Evolutionary conservation across 106 monocot genomes (phyloP).

Genomic region (Dendrobium nobile): DNA sequence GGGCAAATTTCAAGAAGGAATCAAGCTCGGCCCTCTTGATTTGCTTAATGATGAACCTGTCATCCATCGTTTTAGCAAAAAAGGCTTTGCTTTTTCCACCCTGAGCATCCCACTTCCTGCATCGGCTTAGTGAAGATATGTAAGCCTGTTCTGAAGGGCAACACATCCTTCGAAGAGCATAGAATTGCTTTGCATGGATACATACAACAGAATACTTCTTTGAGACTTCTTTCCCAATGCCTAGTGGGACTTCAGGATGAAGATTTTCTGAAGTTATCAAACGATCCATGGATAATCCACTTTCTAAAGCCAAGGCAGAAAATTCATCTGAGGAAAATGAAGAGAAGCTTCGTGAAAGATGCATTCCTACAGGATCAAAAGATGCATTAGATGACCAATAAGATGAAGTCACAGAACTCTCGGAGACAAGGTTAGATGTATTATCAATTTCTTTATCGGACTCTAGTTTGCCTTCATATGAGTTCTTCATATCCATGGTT

Average conservation of each 20-base stretch:
- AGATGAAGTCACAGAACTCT: slow-evolving; percentile 29
- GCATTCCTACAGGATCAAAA: slow-evolving; percentile 33
- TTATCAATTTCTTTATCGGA: slow-evolving; percentile 21
- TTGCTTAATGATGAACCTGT: slow-evolving; percentile 38
- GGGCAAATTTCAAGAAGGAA: slow-evolving; percentile 36
- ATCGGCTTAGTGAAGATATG: slow-evolving; percentile 31
- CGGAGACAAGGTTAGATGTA: slow-evolving; percentile 9
- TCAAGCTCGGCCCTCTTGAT: slow-evolving; percentile 35
- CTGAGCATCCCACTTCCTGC: slow-evolving; percentile 34
- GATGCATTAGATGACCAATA: slow-evolving; percentile 39
- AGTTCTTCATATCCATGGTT: slow-evolving; percentile 23
- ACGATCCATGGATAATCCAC: slow-evolving; percentile 27
- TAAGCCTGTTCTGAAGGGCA: slow-evolving; percentile 28
- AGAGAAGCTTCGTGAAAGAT: slow-evolving; percentile 21
- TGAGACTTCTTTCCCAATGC: slow-evolving; percentile 20
- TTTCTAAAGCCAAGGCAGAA: slow-evolving; percentile 27
- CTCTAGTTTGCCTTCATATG: slow-evolving; percentile 19
- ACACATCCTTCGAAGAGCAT: slow-evolving; percentile 28
- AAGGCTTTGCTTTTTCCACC: slow-evolving; percentile 43
- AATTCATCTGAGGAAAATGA: slow-evolving; percentile 57
- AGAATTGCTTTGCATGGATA: slow-evolving; percentile 35
- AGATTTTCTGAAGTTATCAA: slow-evolving; percentile 25
- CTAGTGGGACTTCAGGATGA: slow-evolving; percentile 49
- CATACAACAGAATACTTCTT: slow-evolving; percentile 32
- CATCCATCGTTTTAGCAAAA: slow-evolving; percentile 39